A percentile compares a stretch with the other conserved stretches of the same genome.
Conservation (phyloP, 345 rosid species). For the Boechera divaricarpa region DNA sequence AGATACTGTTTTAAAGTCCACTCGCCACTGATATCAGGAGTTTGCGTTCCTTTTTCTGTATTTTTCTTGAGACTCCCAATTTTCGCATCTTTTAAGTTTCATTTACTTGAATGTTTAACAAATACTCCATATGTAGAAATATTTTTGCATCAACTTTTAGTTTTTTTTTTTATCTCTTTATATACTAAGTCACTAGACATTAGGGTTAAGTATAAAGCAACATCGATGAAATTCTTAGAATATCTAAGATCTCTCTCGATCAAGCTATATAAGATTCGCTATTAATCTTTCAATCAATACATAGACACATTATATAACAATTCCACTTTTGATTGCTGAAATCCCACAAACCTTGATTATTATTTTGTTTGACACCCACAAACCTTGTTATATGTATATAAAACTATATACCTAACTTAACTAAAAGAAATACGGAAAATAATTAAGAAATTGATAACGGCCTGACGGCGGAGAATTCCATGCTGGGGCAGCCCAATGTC, state of each 20-base stretch:
- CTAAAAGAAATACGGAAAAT: constrained; percentile 11
- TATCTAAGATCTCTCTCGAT: constrained; percentile 19
- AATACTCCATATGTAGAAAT: neutral
- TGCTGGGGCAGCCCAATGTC: constrained; percentile 35
- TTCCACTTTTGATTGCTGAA: neutral
- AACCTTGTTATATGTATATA: constrained; percentile 3
- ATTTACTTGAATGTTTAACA: neutral
- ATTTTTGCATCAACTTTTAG: neutral
- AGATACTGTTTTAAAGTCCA: constrained; percentile 40
- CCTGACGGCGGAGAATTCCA: constrained; percentile 40
- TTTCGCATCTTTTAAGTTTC: constrained; percentile 17
- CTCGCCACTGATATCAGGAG: constrained; percentile 40
- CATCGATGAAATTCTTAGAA: neutral
- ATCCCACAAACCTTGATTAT: constrained; percentile 16
- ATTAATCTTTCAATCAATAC: neutral
- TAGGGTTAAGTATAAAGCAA: neutral
- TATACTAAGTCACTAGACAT: neutral
- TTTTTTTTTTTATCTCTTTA: neutral
- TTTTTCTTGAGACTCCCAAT: constrained; percentile 41
- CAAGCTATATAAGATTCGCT: constrained; percentile 2
- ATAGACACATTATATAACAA: neutral
- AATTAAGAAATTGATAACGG: constrained; percentile 39
- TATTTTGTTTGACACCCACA: constrained; percentile 7
- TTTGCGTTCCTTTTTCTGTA: constrained; percentile 33
- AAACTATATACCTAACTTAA: constrained; percentile 37